These are phyloP conservation scores for Cladophialophora yegresii DNA, from an alignment of 2,329 filamentous ascomycete species.

Conservation along the genomic window DNA sequence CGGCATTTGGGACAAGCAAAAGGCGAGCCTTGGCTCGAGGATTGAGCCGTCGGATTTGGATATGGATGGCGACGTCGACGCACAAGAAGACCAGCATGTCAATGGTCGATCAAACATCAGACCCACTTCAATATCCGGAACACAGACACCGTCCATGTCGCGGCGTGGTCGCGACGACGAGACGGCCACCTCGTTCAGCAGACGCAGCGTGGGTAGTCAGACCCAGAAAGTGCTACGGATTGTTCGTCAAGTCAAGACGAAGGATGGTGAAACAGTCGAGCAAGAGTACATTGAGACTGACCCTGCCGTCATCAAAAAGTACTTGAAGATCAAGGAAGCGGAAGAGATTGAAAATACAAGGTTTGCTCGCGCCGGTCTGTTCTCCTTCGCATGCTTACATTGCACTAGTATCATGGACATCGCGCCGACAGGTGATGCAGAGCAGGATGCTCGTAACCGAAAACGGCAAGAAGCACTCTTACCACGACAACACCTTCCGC, in stretches of 20 bases:
- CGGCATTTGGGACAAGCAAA: conserved; percentile 90
- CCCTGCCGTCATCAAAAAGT: conserved; percentile 83
- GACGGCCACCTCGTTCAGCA: conserved; percentile 75
- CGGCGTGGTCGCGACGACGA: conserved; percentile 65
- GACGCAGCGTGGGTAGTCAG: conserved; percentile 68
- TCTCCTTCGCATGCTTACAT: conserved; percentile 17
- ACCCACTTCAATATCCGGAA: conserved; percentile 67
- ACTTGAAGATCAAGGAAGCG: conserved; percentile 74
- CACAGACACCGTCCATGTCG: conserved; percentile 59
- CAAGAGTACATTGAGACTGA: conserved; percentile 68
- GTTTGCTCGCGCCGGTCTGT: conserved; percentile 52
- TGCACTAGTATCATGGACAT: conserved; percentile 25
- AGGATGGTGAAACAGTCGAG: conserved; percentile 64
- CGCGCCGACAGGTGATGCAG: conserved; percentile 66
- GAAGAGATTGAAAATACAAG: conserved; percentile 72
- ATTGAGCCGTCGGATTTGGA: conserved; percentile 73
- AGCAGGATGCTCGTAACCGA: conserved; percentile 64
- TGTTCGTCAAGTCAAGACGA: conserved; percentile 61
- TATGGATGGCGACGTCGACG: conserved; percentile 60
- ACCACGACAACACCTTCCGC: neutral
- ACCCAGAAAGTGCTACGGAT: conserved; percentile 60
- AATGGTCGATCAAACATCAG: conserved; percentile 44
- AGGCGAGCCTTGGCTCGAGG: conserved; percentile 70
- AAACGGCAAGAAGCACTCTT: conserved; percentile 51
- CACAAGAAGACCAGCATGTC: conserved; percentile 51